Evolutionary conservation across 352 stramenopile genomes (phyloP), one percentile per base, ranked within the genome.

Genomic region (Peronospora tabacina): DNA sequence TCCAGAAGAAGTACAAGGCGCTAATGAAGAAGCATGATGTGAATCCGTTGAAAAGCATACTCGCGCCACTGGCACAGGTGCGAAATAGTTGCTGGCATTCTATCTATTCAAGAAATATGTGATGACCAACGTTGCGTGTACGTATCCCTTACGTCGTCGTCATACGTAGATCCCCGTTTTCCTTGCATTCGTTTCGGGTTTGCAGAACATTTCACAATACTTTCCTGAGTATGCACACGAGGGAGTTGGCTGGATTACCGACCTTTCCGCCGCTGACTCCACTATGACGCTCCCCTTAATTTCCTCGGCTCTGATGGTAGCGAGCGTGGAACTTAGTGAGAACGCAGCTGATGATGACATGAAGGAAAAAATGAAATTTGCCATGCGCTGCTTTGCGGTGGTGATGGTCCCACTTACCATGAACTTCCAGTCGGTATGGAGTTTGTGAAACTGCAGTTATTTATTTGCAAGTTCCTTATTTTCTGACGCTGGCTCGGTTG

Each of bases 11-110:
- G 56, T 88, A 87, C 67, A 82, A 82, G 56, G 75, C 66, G 39
- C 56, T 93, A 42, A 88, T 88, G 75, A 75, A 82, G 49, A 89
- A 90, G 62, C 78, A 93, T 73, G 51, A 70, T 49, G 78, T 91
- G 55, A 87, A 80, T 56, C 80, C 80, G 43, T 75, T 91, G 41
- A 50, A 80, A 47, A 82, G 79, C 41, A 62, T 93, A 43, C 42
- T 90, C 34, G 84, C 71, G 29, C 82, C 82, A 0, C 40, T 90
- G 42, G 66, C 56, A 28, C 75, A 83, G 68, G 71, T 82, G 30
- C 17, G 35, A 8, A 38, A 39, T 28, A 17, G 8, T 26, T 13
- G 35, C 20, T 20, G 15, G 33, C n/a, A 3, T 39, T 20, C 29
- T n/a, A 35, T n/a, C 22, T 15, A 6, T 22, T 47, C 10, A 15